Conservation (phyloP, 805 yeast genomes). For the Teunomyces pallodes region DNA sequence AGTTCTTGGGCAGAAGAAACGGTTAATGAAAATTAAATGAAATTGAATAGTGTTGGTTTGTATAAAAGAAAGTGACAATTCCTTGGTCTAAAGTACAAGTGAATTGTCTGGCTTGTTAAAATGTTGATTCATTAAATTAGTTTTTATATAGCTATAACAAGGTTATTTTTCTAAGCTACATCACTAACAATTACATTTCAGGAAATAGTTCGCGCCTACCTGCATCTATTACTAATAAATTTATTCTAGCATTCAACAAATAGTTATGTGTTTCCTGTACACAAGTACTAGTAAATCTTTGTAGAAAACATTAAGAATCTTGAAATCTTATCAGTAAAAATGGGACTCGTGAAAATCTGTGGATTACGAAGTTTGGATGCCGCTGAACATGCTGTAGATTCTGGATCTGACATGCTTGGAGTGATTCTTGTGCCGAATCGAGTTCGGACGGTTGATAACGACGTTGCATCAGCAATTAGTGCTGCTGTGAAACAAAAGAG, state of each 20-base stretch:
- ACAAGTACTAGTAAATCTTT: background rate
- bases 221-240: too few species aligned
- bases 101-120: too few species aligned
- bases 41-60: too few species aligned
- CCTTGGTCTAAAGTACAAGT: too few species aligned
- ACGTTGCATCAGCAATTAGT: constrained; percentile 28
- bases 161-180: background rate
- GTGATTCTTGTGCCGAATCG: constrained; percentile 84
- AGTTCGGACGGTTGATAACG: constrained; percentile 57
- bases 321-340: background rate
- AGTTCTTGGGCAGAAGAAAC: constrained; percentile 41
- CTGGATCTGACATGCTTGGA: constrained; percentile 79
- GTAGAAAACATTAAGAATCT: too few species aligned
- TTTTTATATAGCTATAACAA: background rate
- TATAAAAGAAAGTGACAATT: too few species aligned
- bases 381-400: constrained; percentile 64
- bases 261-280: background rate
- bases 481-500: constrained; percentile 24
- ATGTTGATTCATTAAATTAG: background rate
- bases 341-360: constrained; percentile 63
- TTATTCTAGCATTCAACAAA: too few species aligned
- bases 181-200: too few species aligned
- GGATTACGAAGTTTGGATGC: constrained; percentile 70
- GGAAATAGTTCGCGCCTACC: too few species aligned
- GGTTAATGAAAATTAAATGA: constrained; percentile 1